Base-by-base conservation (phyloP, 192 early-diverging fungal species). In the Backusella westeae region DNA sequence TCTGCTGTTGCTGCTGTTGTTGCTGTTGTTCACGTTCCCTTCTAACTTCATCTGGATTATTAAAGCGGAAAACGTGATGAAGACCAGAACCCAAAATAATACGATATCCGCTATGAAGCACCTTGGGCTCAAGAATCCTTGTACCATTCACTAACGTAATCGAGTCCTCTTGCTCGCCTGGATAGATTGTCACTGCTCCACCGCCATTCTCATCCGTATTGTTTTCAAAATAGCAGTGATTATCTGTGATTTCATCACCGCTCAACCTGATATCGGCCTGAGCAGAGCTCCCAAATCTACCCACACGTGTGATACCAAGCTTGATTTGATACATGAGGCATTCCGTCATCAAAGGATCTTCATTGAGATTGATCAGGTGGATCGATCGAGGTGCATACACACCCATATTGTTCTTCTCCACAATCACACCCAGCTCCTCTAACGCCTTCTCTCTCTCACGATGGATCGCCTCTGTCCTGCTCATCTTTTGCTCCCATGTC, bases 51-150 rank as follows among this genome's bases (percentile, higher is more conserved):
- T 89, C 91, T 6, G 95, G 95, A 77, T 96, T 85, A 73, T 93
- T 96, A 72, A 96, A 93, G 0, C 94, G 84, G 72, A 96, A 96
- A 0, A 96, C 90, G 77, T 93, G 94, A 72, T 91, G 88, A 32
- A 71, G 39, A 32, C 70, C 70, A 41, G 90, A 87, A 29, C 94
- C 94, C 21, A 96, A 78, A 42, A 96, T 94, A 34, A 96, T 82
- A 63, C 95, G 89, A 77, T 85, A 93, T 4, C 94, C 94, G 1
- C 90, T 93, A 46, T 85, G 81, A 17, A 96, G 79, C 59, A 77
- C 84, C 69, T 81, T 84, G 8, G 89, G 81, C 59, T 86, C 83
- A 4, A 44, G 74, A 17, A 94, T 92, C 15, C 86, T 87, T 49
- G 86, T 83, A 6, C 95, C 95, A 74, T 96, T 96, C 19, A 96